Percentiles rank a stretch among this genome's conserved stretches.
These are phyloP conservation scores for Magnolia changhungtana DNA, from an alignment of 164 flowering plant species.

Conservation along the genomic window DNA sequence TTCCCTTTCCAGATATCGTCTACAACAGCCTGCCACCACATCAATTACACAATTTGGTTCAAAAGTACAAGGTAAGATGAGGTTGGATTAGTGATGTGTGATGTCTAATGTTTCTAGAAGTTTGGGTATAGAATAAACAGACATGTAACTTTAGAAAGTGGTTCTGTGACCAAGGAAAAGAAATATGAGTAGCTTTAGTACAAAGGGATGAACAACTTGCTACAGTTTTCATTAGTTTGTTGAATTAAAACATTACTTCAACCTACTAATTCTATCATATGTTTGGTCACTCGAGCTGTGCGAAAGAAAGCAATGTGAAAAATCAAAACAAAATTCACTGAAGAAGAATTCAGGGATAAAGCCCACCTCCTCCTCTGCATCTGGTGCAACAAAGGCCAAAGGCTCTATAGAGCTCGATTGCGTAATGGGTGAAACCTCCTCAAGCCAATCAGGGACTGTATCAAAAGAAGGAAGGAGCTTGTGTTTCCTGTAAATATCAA, in stretches of 20 bases:
- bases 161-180: background rate
- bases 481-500: constrained; percentile 76
- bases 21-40: constrained; percentile 47
- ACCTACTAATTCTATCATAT: background rate
- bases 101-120: background rate
- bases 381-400: constrained; percentile 77
- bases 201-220: background rate
- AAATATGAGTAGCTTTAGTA: too few species aligned
- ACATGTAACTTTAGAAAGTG: background rate
- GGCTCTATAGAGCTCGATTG: constrained; percentile 49
- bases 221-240: background rate
- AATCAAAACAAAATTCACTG: background rate
- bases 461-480: constrained; percentile 39
- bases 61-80: background rate
- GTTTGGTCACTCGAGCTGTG: background rate
- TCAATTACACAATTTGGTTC: background rate
- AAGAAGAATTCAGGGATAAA: constrained; percentile 1
- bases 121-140: background rate
- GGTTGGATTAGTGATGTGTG: background rate
- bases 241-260: background rate
- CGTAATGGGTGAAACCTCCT: constrained; percentile 48
- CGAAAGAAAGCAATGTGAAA: background rate
- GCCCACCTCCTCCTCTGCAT: constrained; percentile 75
- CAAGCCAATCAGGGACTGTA: constrained; percentile 44
- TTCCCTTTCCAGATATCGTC: constrained; percentile 72